Base-by-base conservation (phyloP, 768 basidiomycete genomes). In the Cystofilobasidium ferigula region DNA sequence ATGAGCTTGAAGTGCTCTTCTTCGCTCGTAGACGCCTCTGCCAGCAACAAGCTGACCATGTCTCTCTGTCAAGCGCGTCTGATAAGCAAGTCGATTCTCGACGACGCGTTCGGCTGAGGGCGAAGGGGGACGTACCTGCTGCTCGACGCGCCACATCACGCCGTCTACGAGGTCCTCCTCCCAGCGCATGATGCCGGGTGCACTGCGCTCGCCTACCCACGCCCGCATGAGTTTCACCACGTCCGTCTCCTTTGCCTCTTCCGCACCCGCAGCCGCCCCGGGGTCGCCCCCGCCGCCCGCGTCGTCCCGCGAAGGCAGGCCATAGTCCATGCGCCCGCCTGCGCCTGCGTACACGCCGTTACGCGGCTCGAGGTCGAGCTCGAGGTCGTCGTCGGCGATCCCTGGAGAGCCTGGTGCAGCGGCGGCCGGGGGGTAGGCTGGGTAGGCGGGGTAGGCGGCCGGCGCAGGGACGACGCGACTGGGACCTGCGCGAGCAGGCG, bases 1-100 rank as follows among this genome's bases (percentile, higher is more conserved):
- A 90, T 86, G 38, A 94, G 88, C 70, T 89, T 81, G 68, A 92
- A 87, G 72, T 97, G 91, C 69, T 97, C 92, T 69, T 94, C 90
- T 72, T 94, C 90, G 1, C 86, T 89, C 2, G 88, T 86, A 42
- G 84, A 82, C 0, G 89, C 87, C 74, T 94, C 89, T 30, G 83
- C 83, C 5, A 88, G 82, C 35, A 95, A 77, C 10, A 75, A 57
- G 82, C 78, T 73, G 83, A 89, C 40, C 88, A 89, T 64, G 83
- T 87, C 85, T 67, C 86, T 85, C 90, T 94, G 43, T 18, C 3
- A 3, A 22, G 43, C n/a, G 60, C 7, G 26, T 34, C 16, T 8
- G 6, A 12, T 8, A 35, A 10, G 57, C 35, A n/a, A 35, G 34
- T 20, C 5, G 12, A 62, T 1, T 26, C 28, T 32, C 30, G n/a